These are phyloP conservation scores for Barbarea vulgaris DNA, from an alignment of 345 rosid genomes.

Conservation along the genomic window DNA sequence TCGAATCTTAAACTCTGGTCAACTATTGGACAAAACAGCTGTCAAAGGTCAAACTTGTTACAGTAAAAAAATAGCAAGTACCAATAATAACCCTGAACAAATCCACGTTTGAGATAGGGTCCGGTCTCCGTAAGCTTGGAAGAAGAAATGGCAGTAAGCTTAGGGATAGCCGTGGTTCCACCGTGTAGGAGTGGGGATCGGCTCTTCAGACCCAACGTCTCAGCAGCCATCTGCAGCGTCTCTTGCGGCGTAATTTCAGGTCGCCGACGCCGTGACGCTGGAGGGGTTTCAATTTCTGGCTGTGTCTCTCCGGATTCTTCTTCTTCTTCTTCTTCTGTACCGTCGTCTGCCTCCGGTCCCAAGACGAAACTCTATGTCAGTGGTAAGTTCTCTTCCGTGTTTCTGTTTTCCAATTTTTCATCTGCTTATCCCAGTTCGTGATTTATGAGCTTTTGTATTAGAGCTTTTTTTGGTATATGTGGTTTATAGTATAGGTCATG, in stretches of 20 bases:
- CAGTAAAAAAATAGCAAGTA: not conserved
- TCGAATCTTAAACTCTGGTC: not conserved
- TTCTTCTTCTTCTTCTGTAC: slow-evolving; percentile 21
- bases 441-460: not conserved
- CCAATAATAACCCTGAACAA: slow-evolving; percentile 10
- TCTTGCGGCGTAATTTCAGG: slow-evolving; percentile 6
- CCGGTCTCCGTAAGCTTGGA: not conserved
- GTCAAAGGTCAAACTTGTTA: not conserved
- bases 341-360: slow-evolving; percentile 30
- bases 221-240: not conserved
- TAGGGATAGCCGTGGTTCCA: slow-evolving; percentile 23
- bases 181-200: slow-evolving; percentile 12
- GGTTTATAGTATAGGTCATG: too few species aligned
- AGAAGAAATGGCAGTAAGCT: slow-evolving; percentile 28
- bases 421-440: not conserved
- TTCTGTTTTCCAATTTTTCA: not conserved
- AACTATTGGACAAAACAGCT: not conserved
- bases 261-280: slow-evolving; percentile 4
- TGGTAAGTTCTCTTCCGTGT: slow-evolving; percentile 43
- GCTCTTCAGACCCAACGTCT: not conserved
- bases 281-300: not conserved
- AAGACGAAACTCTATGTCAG: slow-evolving; percentile 69
- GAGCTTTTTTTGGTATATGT: not conserved
- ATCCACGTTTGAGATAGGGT: slow-evolving; percentile 19
- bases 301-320: slow-evolving; percentile 40